Percentiles rank a stretch among this genome's conserved stretches.
Conservation (phyloP, 768 basidiomycete species). For the Hydnum rufescens region DNA sequence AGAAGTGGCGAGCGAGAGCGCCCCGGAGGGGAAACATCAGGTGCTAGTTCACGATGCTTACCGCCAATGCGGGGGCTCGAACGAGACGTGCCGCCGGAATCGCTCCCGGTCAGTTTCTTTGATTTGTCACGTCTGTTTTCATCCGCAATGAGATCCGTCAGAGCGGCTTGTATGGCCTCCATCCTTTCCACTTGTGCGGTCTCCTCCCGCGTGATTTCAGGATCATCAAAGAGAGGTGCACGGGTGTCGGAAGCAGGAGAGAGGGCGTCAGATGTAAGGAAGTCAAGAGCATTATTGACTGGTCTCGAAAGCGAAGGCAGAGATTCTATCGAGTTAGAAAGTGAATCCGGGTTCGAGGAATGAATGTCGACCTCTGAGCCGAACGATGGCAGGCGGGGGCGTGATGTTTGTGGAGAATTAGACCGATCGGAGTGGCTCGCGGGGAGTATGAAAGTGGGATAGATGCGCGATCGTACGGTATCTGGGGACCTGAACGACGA, state of each 20-base stretch:
- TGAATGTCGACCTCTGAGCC: background rate
- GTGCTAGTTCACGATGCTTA: background rate
- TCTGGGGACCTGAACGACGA: constrained; percentile 3
- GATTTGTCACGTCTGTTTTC: constrained; percentile 27
- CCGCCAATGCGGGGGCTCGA: background rate
- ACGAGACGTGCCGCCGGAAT: background rate
- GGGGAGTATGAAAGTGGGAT: constrained; percentile 2
- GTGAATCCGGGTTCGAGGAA: no score
- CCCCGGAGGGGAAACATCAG: background rate
- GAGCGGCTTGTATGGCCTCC: constrained; percentile 89
- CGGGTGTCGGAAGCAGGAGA: constrained; percentile 33
- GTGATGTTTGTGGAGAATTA: background rate
- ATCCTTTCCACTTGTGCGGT: constrained; percentile 63
- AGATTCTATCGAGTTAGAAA: background rate
- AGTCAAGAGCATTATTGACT: constrained; percentile 36
- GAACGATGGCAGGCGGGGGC: background rate
- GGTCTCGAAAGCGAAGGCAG: background rate
- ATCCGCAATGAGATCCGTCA: constrained; percentile 86
- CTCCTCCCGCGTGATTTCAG: constrained; percentile 39
- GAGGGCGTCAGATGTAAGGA: constrained; percentile 50
- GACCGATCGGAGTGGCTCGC: background rate
- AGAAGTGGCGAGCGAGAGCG: background rate
- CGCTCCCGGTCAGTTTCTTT: background rate
- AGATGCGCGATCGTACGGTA: constrained; percentile 5
- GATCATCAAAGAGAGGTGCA: constrained; percentile 64